Base-by-base conservation (phyloP, 2,329 filamentous ascomycete genomes). In the Pseudomassariella vexata region DNA sequence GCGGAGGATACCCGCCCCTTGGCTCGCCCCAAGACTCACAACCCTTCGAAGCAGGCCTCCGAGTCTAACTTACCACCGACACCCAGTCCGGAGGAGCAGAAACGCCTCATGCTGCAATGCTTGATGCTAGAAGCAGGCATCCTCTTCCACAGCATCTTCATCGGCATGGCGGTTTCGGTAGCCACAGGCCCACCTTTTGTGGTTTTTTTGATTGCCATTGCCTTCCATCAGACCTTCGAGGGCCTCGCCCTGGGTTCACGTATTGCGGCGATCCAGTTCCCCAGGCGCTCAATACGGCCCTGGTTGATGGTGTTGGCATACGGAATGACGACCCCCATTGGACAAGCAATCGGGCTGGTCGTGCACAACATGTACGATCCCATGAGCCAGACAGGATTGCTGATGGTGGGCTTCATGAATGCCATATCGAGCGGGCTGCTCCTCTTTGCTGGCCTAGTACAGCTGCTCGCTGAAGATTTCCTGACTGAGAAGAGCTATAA, bases 341-440 rank as follows among this genome's bases (percentile, higher is more conserved):
- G 87, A 7, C 86, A 94, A 53, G 85, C 85, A 2, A 84, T 94
- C 34, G 87, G 87, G 0, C 66, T 94, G 9, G 62, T 82, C 4
- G 71, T 90, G 14, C 85, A 92, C 56, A 79, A 77, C 21, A 62
- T 92, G 41, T 94, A 94, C 57, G 85, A 88, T 43, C 86, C 87
- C 2, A 71, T 76, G 46, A 86, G 82, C 47, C 73, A 85, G 50
- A 75, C 78, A 1, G 86, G 87, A 1, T 60, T 94, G 28, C 62
- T 94, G 17, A 82, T 90, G 62, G 86, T 94, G 5, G 87, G 87
- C 6, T 76, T 89, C 51, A 92, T 90, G 71, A 94, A 94, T 49
- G 85, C 85, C 23, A 82, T 94, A 31, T 88, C 82, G 8, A 81
- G 82, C 30, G 87, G 87, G 0, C 64, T 94, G 30, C 59, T 94